Base-by-base conservation (phyloP, 768 basidiomycete genomes). In the Auriscalpium orientale region DNA sequence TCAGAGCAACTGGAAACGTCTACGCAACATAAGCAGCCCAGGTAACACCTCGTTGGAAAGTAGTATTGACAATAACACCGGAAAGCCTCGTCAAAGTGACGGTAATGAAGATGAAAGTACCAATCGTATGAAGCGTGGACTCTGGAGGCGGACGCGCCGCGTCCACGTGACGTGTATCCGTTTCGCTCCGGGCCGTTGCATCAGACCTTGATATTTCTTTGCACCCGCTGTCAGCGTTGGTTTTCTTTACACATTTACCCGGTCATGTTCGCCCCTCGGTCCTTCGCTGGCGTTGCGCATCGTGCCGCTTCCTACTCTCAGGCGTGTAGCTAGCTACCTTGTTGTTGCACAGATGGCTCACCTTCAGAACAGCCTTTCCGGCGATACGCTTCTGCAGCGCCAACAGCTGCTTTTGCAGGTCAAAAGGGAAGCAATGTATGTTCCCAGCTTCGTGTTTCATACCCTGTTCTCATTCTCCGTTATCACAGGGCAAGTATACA, bases 361-460 rank as follows among this genome's bases (percentile, higher is more conserved):
- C 36, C 35, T 46, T 20, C 56, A 49, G 54, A 56, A 44, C 56
- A 87, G 85, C 62, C 76, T 54, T 67, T 77, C 64, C 78, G 89
- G 65, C 71, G 72, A 54, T 91, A 87, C 67, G 89, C 91, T 62
- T 80, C 85, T 47, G 76, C 80, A 37, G 71, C 89, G 51, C 88
- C 95, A 34, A 93, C 94, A 50, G 91, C 91, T 67, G 84, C 86
- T 58, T 97, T 93, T 74, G 83, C 89, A 72, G 91, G 90, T 55
- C 82, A 91, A 77, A 95, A 95, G 78, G 85, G 83, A 64, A 76
- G 81, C 68, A 87, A 89, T 71, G 94, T 95, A 68, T 70, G 90
- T 72, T 57, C 22, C 49, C 34, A n/a, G 48, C 50, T 50, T 38
- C n/a, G 48, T 18, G 37, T 21, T 21, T 15, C 13, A 56, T n/a